Conservation (phyloP, 2,329 filamentous ascomycete genomes). For the Sclerotiophoma versabilis region DNA sequence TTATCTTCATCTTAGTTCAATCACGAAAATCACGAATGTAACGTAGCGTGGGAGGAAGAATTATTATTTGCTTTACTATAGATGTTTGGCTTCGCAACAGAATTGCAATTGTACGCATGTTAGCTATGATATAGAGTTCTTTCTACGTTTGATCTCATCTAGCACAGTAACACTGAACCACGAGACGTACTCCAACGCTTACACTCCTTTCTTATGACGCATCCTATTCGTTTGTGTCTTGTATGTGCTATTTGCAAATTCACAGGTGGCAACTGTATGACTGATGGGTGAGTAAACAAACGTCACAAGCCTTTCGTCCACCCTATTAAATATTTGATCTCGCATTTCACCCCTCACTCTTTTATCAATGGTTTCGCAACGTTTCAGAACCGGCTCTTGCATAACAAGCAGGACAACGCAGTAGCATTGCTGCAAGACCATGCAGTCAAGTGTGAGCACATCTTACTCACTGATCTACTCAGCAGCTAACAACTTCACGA, state of each 20-base stretch:
- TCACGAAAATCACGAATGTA: conserved; percentile 27
- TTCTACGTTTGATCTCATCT: background rate
- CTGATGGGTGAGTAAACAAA: background rate
- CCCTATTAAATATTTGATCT: background rate
- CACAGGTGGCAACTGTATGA: background rate
- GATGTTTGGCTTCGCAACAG: background rate
- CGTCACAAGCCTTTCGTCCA: too few species aligned
- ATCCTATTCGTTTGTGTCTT: background rate
- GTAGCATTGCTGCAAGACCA: background rate
- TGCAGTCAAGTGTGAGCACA: background rate
- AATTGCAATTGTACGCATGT: background rate
- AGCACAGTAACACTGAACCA: background rate
- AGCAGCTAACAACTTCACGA: too few species aligned
- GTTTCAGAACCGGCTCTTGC: too few species aligned
- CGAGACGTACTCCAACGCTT: background rate
- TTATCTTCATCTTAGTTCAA: background rate
- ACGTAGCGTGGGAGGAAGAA: conserved; percentile 32
- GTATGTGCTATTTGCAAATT: background rate
- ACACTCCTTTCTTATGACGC: background rate
- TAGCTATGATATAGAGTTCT: background rate
- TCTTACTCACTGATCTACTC: too few species aligned
- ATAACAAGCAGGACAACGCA: too few species aligned
- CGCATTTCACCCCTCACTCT: background rate
- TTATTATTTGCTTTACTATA: conserved; percentile 2
- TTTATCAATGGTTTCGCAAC: too few species aligned